Conservation (phyloP, 2,329 filamentous ascomycete species). For the Paecilomyces variotii region DNA sequence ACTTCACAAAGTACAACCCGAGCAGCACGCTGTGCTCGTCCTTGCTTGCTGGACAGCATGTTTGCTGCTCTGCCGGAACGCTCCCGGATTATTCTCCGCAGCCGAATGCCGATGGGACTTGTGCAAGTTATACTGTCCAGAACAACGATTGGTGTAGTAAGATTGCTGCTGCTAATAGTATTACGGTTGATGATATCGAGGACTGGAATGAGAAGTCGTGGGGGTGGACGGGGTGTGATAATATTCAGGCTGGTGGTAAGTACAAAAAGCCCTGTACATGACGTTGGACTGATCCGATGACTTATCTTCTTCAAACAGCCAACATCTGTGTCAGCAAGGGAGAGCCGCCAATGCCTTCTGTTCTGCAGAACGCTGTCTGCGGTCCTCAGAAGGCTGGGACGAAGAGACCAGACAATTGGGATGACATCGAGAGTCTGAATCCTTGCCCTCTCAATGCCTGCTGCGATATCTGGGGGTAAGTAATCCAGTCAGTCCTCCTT, state of each 20-base stretch:
- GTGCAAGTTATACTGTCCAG: slow-evolving; percentile 23
- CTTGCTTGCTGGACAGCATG: slow-evolving; percentile 24
- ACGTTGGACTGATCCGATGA: too few relatives aligned
- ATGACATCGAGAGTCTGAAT: slow-evolving; percentile 25
- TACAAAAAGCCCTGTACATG: too few relatives aligned
- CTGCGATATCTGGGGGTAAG: slow-evolving; percentile 31
- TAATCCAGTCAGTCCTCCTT: too few relatives aligned
- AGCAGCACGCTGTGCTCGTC: slow-evolving; percentile 15
- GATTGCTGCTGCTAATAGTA: slow-evolving; percentile 19
- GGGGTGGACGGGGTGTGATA: slow-evolving; percentile 32
- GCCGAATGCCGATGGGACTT: slow-evolving; percentile 27
- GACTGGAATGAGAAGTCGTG: slow-evolving; percentile 29
- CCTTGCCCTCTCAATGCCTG: slow-evolving; percentile 35
- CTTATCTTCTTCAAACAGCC: too few relatives aligned
- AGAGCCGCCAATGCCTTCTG: slow-evolving; percentile 26
- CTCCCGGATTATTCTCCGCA: slow-evolving; percentile 28
- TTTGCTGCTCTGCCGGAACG: slow-evolving; percentile 29
- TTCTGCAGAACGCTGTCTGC: slow-evolving; percentile 28
- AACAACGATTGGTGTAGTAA: slow-evolving; percentile 7
- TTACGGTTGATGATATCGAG: slow-evolving; percentile 29
- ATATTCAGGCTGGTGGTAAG: slow-evolving; percentile 12
- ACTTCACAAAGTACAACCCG: slow-evolving; percentile 35
- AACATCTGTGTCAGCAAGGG: slow-evolving; percentile 31
- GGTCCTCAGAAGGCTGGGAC: slow-evolving; percentile 35
- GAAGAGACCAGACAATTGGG: background rate